Conservation (phyloP, 345 rosid genomes). For the Firmiana major region DNA sequence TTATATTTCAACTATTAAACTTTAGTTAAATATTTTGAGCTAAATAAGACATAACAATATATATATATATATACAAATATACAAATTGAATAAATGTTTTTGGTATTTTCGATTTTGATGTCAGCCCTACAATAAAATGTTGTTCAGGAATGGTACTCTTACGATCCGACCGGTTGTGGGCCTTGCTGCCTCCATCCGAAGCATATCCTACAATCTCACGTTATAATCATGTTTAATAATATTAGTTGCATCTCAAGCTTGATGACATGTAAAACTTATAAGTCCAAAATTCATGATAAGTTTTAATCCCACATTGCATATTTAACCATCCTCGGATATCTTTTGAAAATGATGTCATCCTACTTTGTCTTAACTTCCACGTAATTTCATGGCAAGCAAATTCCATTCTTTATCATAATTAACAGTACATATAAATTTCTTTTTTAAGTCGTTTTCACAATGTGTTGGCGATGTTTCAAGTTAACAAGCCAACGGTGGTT, state of each 20-base stretch:
- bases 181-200: neutral
- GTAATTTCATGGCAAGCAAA: neutral
- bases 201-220: conserved; percentile 1
- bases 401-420: neutral
- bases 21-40: too few relatives aligned
- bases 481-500: neutral
- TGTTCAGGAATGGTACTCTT: too few relatives aligned
- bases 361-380: conserved; percentile 13
- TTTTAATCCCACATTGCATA: neutral
- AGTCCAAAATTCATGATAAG: neutral
- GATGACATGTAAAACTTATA: neutral
- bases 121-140: too few relatives aligned
- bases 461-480: too few relatives aligned
- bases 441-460: neutral
- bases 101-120: too few relatives aligned
- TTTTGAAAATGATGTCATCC: conserved; percentile 7
- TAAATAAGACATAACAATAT: too few relatives aligned
- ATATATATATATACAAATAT: too few relatives aligned
- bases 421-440: neutral
- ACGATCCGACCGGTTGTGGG: too few relatives aligned
- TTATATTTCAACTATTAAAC: too few relatives aligned
- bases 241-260: neutral
- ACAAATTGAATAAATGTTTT: too few relatives aligned
- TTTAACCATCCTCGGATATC: neutral
- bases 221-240: neutral